Conservation (phyloP, 352 stramenopile species). For the Peronospora farinosa region DNA sequence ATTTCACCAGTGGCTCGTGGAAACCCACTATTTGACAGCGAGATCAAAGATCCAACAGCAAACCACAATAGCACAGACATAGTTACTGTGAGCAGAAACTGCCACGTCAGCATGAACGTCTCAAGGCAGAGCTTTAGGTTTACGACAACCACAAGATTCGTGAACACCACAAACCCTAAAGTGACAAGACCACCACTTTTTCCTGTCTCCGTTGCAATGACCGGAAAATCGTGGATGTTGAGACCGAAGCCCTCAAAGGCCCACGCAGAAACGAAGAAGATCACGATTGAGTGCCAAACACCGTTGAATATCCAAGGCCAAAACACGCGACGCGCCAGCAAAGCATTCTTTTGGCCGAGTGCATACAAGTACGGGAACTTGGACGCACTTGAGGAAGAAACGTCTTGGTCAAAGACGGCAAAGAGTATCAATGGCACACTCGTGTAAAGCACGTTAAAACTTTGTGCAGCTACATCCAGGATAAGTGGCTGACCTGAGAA, state of each 20-base stretch:
- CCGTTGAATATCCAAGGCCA: slow-evolving; percentile 80
- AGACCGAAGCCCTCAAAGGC: slow-evolving; percentile 43
- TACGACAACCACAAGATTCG: slow-evolving; percentile 68
- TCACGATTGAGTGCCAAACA: slow-evolving; percentile 76
- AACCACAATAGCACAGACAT: slow-evolving; percentile 64
- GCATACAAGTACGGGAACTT: slow-evolving; percentile 64
- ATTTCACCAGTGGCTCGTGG: slow-evolving; percentile 64
- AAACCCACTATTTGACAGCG: slow-evolving; percentile 40
- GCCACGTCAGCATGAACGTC: slow-evolving; percentile 66
- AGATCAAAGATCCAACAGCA: slow-evolving; percentile 52
- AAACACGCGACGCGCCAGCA: slow-evolving; percentile 58
- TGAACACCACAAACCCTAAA: slow-evolving; percentile 75
- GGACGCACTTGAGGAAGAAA: slow-evolving; percentile 56
- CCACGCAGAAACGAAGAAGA: slow-evolving; percentile 78
- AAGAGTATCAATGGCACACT: slow-evolving; percentile 71
- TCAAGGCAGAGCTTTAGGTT: slow-evolving; percentile 75
- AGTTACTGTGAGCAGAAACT: slow-evolving; percentile 52
- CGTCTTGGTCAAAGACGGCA: slow-evolving; percentile 71
- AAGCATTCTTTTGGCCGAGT: slow-evolving; percentile 60
- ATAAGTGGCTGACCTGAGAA: slow-evolving; percentile 78
- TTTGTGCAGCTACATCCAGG: slow-evolving; percentile 69
- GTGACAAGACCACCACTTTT: slow-evolving; percentile 54
- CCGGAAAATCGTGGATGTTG: slow-evolving; percentile 18
- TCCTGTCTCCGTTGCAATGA: slow-evolving; percentile 36
- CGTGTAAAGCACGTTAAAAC: slow-evolving; percentile 82